phyloP scores from a whole-genome alignment of 345 rosid species.

The Rubroshorea leprosula region DNA sequence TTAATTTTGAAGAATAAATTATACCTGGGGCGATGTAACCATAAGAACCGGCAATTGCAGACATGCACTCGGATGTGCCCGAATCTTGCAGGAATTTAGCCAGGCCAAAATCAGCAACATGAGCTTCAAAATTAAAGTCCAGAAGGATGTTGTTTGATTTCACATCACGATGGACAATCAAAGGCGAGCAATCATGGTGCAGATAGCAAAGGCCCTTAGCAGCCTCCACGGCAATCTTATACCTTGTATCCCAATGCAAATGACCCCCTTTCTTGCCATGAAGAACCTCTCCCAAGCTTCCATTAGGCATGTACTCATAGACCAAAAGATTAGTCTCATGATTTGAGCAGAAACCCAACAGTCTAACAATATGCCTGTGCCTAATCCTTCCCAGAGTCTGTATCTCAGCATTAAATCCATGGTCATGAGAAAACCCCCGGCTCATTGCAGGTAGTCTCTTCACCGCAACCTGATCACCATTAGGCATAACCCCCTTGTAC shows the following conservation, averaged over 20 bases:
- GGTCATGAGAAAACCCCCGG: conserved; percentile 91
- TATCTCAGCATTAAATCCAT: conserved; percentile 93
- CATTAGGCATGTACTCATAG: conserved; percentile 87
- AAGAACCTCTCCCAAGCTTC: conserved; percentile 84
- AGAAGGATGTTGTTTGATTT: conserved; percentile 86
- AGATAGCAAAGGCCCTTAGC: conserved; percentile 87
- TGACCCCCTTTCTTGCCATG: conserved; percentile 94
- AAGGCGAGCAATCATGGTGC: conserved; percentile 83
- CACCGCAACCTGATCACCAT: conserved; percentile 74
- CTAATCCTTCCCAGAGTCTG: conserved; percentile 86
- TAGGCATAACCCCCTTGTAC: conserved; percentile 74
- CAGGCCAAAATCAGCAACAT: conserved; percentile 92
- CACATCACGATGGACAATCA: conserved; percentile 84
- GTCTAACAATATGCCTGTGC: conserved; percentile 78
- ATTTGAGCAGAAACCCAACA: conserved; percentile 82
- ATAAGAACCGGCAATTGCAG: conserved; percentile 93
- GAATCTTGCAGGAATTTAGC: conserved; percentile 91
- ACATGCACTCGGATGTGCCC: conserved; percentile 92
- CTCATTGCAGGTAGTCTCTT: conserved; percentile 74
- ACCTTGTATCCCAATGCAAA: conserved; percentile 81
- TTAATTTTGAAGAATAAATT: conserved; percentile 3
- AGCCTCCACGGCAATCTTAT: conserved; percentile 79
- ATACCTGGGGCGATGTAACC: conserved; percentile 96
- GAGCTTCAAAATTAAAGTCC: conserved; percentile 79
- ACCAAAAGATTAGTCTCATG: conserved; percentile 87